A percentile compares a stretch with the other conserved stretches of the same genome.
Conservation (phyloP, 106 monocot genomes). For the Acorus gramineus region DNA sequence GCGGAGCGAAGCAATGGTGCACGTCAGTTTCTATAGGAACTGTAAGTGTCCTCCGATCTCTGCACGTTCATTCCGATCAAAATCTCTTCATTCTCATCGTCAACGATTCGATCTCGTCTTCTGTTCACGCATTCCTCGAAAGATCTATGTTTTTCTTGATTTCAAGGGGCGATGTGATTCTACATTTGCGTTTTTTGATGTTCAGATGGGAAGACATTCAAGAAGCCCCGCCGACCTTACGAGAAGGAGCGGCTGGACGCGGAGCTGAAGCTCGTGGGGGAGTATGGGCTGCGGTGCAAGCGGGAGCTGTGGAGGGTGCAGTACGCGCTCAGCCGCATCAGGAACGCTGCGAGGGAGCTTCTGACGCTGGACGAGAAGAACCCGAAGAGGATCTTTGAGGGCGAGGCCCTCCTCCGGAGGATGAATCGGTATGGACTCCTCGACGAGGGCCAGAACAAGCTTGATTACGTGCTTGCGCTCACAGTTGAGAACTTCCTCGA, state of each 20-base stretch:
- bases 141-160: not conserved
- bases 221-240: constrained; percentile 29
- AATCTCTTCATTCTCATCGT: not conserved
- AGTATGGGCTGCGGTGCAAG: constrained; percentile 30
- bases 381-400: constrained; percentile 27
- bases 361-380: constrained; percentile 36
- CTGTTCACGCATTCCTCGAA: not conserved
- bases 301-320: constrained; percentile 32
- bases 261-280: constrained; percentile 30
- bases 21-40: constrained; percentile 23
- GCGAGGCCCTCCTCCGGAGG: constrained; percentile 23
- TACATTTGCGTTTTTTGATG: not conserved
- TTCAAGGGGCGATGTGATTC: not conserved
- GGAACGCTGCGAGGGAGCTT: constrained; percentile 28
- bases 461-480: constrained; percentile 27
- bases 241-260: constrained; percentile 32
- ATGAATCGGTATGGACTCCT: constrained; percentile 31
- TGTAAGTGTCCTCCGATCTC: constrained; percentile 5
- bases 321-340: constrained; percentile 28
- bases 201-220: constrained; percentile 27
- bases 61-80: not conserved
- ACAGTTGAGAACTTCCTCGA: constrained; percentile 34
- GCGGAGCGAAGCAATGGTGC: constrained; percentile 11
- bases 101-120: not conserved
- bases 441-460: constrained; percentile 33